Evolutionary conservation across 2,329 filamentous ascomycete species (phyloP).

Genomic region (Fusarium equiseti): DNA sequence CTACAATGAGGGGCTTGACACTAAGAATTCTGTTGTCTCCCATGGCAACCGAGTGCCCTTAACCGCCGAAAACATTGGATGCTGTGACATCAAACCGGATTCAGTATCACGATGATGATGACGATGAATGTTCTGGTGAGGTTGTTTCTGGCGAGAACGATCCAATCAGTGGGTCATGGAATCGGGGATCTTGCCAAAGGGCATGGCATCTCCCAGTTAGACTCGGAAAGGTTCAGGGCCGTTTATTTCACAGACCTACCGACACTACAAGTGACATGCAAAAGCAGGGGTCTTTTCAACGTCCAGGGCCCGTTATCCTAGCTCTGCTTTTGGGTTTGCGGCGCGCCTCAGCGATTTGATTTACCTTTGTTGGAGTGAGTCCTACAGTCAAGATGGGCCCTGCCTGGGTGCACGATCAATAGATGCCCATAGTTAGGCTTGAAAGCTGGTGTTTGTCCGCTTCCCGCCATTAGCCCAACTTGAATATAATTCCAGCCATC

Average conservation of each 20-base stretch:
- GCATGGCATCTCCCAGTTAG: constrained; percentile 11
- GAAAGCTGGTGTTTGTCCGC: constrained; percentile 15
- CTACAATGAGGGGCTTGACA: constrained; percentile 24
- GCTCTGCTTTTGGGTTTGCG: constrained; percentile 25
- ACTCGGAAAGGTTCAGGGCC: constrained; percentile 18
- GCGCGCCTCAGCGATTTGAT: constrained; percentile 20
- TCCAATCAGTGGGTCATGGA: constrained; percentile 19
- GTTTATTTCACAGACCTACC: constrained; percentile 23
- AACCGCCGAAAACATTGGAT: constrained; percentile 23
- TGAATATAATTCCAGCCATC: constrained; percentile 28
- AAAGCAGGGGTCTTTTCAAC: constrained; percentile 29
- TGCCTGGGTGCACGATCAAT: constrained; percentile 21
- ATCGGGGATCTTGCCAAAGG: constrained; percentile 22
- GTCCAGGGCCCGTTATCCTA: constrained; percentile 17
- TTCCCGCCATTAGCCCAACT: constrained; percentile 4
- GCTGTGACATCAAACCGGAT: constrained; percentile 24
- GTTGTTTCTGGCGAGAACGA: constrained; percentile 25
- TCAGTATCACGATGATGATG: constrained; percentile 23
- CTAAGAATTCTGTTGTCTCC: constrained; percentile 32
- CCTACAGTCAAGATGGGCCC: constrained; percentile 27
- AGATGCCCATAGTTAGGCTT: constrained; percentile 2
- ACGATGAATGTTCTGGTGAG: constrained; percentile 14
- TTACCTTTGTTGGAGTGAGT: constrained; percentile 6
- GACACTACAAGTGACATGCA: constrained; percentile 15
- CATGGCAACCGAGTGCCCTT: constrained; percentile 36